Conservation (phyloP, 2,329 filamentous ascomycete species). For the Neopestalotiopsis sp. region DNA sequence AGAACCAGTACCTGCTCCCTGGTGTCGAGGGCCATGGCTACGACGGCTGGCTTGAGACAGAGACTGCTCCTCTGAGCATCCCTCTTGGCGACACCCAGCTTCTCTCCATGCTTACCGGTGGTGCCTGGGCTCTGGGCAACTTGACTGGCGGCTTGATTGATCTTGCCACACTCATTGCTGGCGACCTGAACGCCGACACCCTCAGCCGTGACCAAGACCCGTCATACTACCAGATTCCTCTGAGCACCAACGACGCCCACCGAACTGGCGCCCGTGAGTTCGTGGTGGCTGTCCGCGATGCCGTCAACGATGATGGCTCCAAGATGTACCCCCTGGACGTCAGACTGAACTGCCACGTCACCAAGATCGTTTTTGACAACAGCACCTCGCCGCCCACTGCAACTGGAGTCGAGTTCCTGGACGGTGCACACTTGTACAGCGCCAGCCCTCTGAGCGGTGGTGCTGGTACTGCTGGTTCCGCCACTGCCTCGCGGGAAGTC, state of each 20-base stretch:
- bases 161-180: conserved; percentile 48
- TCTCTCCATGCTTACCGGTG: conserved; percentile 55
- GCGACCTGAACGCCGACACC: conserved; percentile 57
- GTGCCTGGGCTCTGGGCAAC: conserved; percentile 56
- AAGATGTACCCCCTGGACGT: conserved; percentile 63
- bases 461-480: conserved; percentile 40
- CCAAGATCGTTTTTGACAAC: conserved; percentile 50
- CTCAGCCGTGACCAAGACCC: conserved; percentile 49
- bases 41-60: conserved; percentile 61
- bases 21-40: conserved; percentile 66
- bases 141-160: conserved; percentile 36
- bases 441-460: conserved; percentile 45
- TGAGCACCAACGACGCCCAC: conserved; percentile 55
- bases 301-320: conserved; percentile 52
- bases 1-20: conserved; percentile 58
- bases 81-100: conserved; percentile 59
- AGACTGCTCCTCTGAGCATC: conserved; percentile 55
- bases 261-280: conserved; percentile 63
- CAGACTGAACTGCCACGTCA: conserved; percentile 51
- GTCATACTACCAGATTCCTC: conserved; percentile 63
- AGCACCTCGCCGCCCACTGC: conserved; percentile 44
- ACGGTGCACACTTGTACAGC: conserved; percentile 51
- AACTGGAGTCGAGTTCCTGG: conserved; percentile 54
- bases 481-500: conserved; percentile 50
- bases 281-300: conserved; percentile 55